Conservation (phyloP, 352 stramenopile genomes). For the Saprolegnia parasitica region DNA sequence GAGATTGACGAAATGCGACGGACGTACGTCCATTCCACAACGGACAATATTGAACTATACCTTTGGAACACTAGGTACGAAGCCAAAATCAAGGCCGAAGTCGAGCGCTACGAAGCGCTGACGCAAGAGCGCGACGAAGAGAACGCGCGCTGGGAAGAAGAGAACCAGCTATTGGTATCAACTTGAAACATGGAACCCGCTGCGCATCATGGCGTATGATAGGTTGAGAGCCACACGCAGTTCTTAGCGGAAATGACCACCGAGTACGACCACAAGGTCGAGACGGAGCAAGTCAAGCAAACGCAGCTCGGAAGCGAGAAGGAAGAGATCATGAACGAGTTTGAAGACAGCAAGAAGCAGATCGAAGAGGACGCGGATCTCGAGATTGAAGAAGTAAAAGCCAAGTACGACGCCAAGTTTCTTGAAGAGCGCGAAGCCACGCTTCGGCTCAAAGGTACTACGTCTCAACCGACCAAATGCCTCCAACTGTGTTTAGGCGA, state of each 20-base stretch:
- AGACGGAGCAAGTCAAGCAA: conserved; percentile 38
- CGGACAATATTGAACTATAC: background rate
- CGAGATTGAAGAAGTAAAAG: conserved; percentile 84
- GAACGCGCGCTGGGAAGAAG: conserved; percentile 43
- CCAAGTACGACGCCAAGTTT: conserved; percentile 85
- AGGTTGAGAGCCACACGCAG: conserved; percentile 46
- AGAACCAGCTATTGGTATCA: conserved; percentile 22
- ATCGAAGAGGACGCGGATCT: conserved; percentile 84
- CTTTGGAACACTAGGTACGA: too few relatives aligned
- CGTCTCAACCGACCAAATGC: too few relatives aligned
- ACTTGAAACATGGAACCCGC: too few relatives aligned
- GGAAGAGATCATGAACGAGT: conserved; percentile 68
- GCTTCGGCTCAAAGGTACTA: conserved; percentile 82
- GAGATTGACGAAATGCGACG: conserved; percentile 76
- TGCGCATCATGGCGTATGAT: background rate
- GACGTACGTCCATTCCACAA: conserved; percentile 8
- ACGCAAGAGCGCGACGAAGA: conserved; percentile 83
- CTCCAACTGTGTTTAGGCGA: conserved; percentile 37
- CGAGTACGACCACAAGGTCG: conserved; percentile 30
- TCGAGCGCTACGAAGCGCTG: conserved; percentile 59
- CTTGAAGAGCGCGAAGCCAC: conserved; percentile 81
- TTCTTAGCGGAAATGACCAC: conserved; percentile 28
- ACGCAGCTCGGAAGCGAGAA: conserved; percentile 87
- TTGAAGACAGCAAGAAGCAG: conserved; percentile 63
- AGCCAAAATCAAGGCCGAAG: conserved; percentile 89